These are phyloP conservation scores for Pichia deserticola DNA, from an alignment of 805 yeast genomes.

Conservation along the genomic window DNA sequence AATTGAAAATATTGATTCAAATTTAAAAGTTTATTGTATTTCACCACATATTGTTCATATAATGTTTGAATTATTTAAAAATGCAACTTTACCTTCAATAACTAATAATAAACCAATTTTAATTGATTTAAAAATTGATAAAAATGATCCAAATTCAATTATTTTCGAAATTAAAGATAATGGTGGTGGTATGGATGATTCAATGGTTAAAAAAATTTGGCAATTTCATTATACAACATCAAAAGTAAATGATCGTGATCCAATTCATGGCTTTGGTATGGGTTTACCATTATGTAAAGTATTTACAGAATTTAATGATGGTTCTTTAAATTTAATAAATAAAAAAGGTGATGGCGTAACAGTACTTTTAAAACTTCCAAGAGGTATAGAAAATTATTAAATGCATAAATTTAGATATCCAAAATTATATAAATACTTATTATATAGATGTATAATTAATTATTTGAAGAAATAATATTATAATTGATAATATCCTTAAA, in stretches of 20 bases:
- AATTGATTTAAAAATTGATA: constrained; percentile 9
- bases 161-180: constrained; percentile 20
- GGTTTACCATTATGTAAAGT: constrained; percentile 27
- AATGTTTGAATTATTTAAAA: constrained; percentile 26
- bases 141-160: constrained; percentile 4
- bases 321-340: constrained; percentile 18
- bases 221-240: constrained; percentile 28
- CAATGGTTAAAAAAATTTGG: constrained; percentile 20
- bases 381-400: neutral
- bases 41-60: constrained; percentile 26
- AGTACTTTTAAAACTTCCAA: constrained; percentile 20
- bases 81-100: constrained; percentile 25
- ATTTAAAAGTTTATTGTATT: constrained; percentile 16
- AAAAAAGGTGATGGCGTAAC: constrained; percentile 20
- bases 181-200: constrained; percentile 25
- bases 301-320: constrained; percentile 22
- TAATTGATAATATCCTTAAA: constrained; percentile 8
- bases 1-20: neutral
- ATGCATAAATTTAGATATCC: too few species aligned
- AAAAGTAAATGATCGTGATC: constrained; percentile 16
- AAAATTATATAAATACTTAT: too few species aligned
- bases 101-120: constrained; percentile 14
- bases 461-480: too few species aligned
- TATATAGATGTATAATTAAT: too few species aligned
- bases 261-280: constrained; percentile 29